Conservation (phyloP, 495 filamentous ascomycete species). For the Glarea lozoyensis region DNA sequence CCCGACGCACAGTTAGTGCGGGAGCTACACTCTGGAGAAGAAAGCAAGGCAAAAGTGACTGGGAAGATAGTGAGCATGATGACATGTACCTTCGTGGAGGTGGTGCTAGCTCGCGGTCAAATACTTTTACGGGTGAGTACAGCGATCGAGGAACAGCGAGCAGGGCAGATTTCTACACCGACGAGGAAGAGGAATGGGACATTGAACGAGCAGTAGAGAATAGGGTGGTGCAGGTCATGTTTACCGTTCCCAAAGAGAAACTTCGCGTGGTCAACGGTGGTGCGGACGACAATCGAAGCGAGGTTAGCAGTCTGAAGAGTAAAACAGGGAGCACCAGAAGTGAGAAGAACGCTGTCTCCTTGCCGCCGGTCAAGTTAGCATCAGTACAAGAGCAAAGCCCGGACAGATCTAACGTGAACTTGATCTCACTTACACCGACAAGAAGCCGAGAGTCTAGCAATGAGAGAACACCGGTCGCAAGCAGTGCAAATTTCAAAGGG, state of each 20-base stretch:
- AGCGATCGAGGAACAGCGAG: background rate
- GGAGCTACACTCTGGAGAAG: slow-evolving; percentile 50
- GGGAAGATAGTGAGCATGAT: slow-evolving; percentile 37
- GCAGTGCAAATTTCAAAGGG: slow-evolving; percentile 1
- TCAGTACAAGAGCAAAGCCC: background rate
- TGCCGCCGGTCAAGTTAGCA: background rate
- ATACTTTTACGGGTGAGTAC: slow-evolving; percentile 17
- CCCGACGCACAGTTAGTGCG: slow-evolving; percentile 15
- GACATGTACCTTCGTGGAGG: too few relatives aligned
- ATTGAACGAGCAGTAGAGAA: slow-evolving; percentile 74
- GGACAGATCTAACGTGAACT: too few relatives aligned
- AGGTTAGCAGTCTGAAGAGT: slow-evolving; percentile 13
- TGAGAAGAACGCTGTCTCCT: background rate
- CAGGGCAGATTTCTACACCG: slow-evolving; percentile 6
- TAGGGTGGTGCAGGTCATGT: slow-evolving; percentile 84
- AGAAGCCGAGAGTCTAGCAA: background rate
- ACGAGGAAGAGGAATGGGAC: slow-evolving; percentile 75
- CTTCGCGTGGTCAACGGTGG: slow-evolving; percentile 72
- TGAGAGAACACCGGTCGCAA: background rate
- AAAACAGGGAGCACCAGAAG: slow-evolving; percentile 11
- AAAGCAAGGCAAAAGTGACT: slow-evolving; percentile 50
- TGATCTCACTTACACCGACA: too few relatives aligned
- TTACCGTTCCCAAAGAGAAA: slow-evolving; percentile 79
- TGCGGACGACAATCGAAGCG: slow-evolving; percentile 13
- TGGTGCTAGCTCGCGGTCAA: slow-evolving; percentile 1